Evolutionary conservation across 1,284 basidiomycete genomes (phyloP), one percentile per base, ranked within the genome.

Genomic region (Melanopsichium pennsylvanicum): DNA sequence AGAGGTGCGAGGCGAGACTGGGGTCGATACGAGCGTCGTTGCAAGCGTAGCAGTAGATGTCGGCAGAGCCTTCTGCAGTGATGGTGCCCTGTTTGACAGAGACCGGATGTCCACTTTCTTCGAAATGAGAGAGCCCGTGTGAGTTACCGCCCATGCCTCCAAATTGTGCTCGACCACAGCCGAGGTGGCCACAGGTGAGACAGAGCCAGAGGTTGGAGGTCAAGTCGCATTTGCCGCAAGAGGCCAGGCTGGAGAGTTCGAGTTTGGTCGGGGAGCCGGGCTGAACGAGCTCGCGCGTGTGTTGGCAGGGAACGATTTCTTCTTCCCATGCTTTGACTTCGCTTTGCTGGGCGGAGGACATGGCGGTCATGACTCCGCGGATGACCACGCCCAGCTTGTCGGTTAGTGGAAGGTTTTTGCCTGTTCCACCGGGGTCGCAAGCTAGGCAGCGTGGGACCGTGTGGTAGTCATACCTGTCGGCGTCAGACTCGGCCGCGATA

Each of bases 301-400:
- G 95, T 76, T 92, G 88, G 84, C 95, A 98, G 3, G 91, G 82
- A 0, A 85, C 78, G 26, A 97, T 89, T 78, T 97, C 95, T 82
- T 97, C 93, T 78, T 96, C 92, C 95, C 96, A 99, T 2, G 94
- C 91, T 82, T 97, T 90, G 54, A 99, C 91, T 78, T 97, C 93
- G 1, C 89, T 91, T 77, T 93, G 90, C 47, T 93, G 90, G 0
- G 92, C 89, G 0, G 93, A 95, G 0, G 92, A 92, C 72, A 93
- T 84, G 1, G 92, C 88, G 2, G 85, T 84, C 87, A 96, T 89
- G 51, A 96, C 85, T 0, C 86, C 88, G n/a, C 87, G 84, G 4
- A 88, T 84, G 10, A 93, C 84, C 0, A 83, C 77, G 50, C 86
- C 67, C 13, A 82, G 68, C 76, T 76, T 76, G 9, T 75, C 76